These are phyloP conservation scores for Xylariaceae sp. DNA, from an alignment of 2,329 filamentous ascomycete species.

Conservation along the genomic window DNA sequence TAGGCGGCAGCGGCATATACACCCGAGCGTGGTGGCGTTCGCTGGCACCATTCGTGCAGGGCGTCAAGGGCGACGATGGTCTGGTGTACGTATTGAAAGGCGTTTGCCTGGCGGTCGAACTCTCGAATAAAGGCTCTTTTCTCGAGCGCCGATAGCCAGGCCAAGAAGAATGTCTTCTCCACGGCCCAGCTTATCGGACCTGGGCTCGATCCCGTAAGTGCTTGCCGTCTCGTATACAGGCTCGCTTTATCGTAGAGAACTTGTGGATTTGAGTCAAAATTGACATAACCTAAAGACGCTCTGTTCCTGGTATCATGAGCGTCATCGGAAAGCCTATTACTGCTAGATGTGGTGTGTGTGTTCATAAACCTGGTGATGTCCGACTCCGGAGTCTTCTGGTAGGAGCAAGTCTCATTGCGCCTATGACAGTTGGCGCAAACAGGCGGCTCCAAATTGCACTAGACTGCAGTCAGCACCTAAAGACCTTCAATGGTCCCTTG, in stretches of 20 bases:
- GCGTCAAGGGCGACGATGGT: slow-evolving; percentile 23
- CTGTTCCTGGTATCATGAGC: background rate
- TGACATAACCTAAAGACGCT: background rate
- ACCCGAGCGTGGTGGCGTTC: background rate
- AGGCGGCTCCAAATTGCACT: slow-evolving; percentile 30
- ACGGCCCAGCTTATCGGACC: slow-evolving; percentile 6
- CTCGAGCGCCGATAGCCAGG: slow-evolving; percentile 9
- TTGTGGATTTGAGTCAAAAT: background rate
- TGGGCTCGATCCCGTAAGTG: background rate
- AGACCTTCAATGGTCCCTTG: background rate
- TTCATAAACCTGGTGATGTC: background rate
- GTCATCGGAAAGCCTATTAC: background rate
- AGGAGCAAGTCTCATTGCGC: slow-evolving; percentile 28
- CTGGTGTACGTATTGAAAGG: slow-evolving; percentile 20
- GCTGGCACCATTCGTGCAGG: slow-evolving; percentile 21
- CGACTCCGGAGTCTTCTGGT: slow-evolving; percentile 3
- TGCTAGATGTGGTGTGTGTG: background rate
- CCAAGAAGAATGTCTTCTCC: slow-evolving; percentile 18
- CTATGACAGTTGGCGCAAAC: slow-evolving; percentile 27
- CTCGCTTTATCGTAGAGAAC: background rate
- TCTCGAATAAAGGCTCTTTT: slow-evolving; percentile 3
- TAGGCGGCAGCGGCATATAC: slow-evolving; percentile 20
- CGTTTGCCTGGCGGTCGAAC: slow-evolving; percentile 10
- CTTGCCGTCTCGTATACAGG: background rate
- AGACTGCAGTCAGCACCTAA: slow-evolving; percentile 2